Evolutionary conservation across 2,329 filamentous ascomycete species (phyloP), one percentile per base, ranked within the genome.

Genomic region (Arthrinium phaeospermum): DNA sequence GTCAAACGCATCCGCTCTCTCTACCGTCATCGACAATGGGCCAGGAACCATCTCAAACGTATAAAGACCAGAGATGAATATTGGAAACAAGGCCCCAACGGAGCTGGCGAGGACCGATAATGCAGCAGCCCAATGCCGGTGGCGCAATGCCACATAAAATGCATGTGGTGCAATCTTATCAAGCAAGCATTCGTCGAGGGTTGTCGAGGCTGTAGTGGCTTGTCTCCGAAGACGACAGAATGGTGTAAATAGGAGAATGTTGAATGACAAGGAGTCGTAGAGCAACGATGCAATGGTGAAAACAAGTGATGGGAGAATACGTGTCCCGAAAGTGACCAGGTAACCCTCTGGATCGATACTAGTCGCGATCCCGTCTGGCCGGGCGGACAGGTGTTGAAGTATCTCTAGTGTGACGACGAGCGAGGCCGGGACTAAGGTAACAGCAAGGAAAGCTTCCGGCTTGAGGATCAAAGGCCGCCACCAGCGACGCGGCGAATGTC

Each of bases 81-180:
- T 64, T n/a, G 69, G 69, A 24, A 64, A 70, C 27, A 70, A 37
- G 22, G 37, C 22, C 7, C 51, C 69, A 34, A 41, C 61, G 69
- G 46, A 37, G 24, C 47, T 41, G 27, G 49, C 69, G 27, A 70
- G 53, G 13, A 64, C 46, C 7, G 69, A 57, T 10, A 70, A 64
- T 24, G 47, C 69, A 64, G 69, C 69, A n/a, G 69, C 69, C 69
- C 69, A 70, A 22, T 70, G 51, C 19, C 51, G 34, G 46, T 70
- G 51, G 16, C 69, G 27, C 10, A 70, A 45, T 64, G 69, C 69
- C 3, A 45, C 24, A 30, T 37, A 64, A 19, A 70, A 51, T 14
- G 69, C 51, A 49, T 70, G 69, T 14, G 69, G 69, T 19, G 49
- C 51, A n/a, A 64, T 64, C 45, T 70, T 64, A 30, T 64, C 69